phyloP scores from a whole-genome alignment of 371 early-diverging fungal species.

The Mortierella sp. region DNA sequence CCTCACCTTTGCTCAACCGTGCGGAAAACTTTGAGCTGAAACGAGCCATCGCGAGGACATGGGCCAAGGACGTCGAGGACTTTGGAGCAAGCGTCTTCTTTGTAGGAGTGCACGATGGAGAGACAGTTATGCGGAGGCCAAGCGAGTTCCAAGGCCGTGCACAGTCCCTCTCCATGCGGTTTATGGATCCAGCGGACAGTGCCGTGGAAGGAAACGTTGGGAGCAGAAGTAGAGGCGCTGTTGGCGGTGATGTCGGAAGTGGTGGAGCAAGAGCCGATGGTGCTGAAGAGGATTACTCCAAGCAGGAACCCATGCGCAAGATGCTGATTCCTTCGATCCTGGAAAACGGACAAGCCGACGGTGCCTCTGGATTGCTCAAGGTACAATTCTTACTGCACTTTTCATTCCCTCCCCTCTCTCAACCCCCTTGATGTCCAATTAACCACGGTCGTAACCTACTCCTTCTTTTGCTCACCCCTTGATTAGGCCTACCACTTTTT shows the following conservation, averaged over 20 bases:
- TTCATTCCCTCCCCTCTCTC: not conserved
- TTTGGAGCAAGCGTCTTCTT: slow-evolving; percentile 45
- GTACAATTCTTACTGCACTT: not conserved
- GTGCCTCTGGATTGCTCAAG: slow-evolving; percentile 47
- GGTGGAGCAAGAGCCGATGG: slow-evolving; percentile 3
- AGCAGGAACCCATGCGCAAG: slow-evolving; percentile 43
- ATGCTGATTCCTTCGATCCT: slow-evolving; percentile 48
- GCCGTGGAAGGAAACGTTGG: not conserved
- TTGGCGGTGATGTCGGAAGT: not conserved
- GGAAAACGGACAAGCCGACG: slow-evolving; percentile 44
- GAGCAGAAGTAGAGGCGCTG: not conserved
- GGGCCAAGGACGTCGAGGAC: slow-evolving; percentile 53
- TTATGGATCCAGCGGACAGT: slow-evolving; percentile 11
- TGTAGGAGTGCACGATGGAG: slow-evolving; percentile 48
- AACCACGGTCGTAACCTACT: not conserved
- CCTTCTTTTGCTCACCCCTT: not conserved
- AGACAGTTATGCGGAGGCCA: slow-evolving; percentile 42
- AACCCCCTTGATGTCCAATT: not conserved
- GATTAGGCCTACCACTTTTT: slow-evolving; percentile 41
- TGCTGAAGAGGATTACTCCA: slow-evolving; percentile 16
- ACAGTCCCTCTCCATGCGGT: slow-evolving; percentile 32
- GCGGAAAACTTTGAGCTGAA: slow-evolving; percentile 47
- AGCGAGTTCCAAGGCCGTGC: slow-evolving; percentile 43
- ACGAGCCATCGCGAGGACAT: slow-evolving; percentile 48
- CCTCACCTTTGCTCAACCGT: slow-evolving; percentile 36